Conservation (phyloP, 495 filamentous ascomycete species). For the Penicillium nucicola region DNA sequence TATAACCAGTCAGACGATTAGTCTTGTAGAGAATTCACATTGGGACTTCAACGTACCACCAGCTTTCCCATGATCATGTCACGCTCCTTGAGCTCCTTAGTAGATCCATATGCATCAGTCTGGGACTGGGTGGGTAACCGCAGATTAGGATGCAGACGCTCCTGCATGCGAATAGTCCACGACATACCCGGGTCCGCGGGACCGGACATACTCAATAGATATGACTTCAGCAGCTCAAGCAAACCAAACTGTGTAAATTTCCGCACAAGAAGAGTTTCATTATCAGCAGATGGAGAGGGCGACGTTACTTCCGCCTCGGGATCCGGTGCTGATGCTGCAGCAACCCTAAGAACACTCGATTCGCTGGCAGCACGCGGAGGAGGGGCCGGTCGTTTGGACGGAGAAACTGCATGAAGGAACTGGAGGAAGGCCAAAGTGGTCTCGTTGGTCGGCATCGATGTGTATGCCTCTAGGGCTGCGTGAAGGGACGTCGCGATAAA, state of each 20-base stretch:
- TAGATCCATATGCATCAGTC: slow-evolving; percentile 57
- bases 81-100: slow-evolving; percentile 59
- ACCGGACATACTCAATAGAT: slow-evolving; percentile 55
- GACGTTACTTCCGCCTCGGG: slow-evolving; percentile 67
- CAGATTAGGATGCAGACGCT: slow-evolving; percentile 59
- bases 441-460: slow-evolving; percentile 52
- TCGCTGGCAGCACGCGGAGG: slow-evolving; percentile 66
- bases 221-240: slow-evolving; percentile 80
- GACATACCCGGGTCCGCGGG: slow-evolving; percentile 64
- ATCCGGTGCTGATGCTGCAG: slow-evolving; percentile 64
- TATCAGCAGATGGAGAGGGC: slow-evolving; percentile 48
- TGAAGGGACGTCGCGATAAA: slow-evolving; percentile 89
- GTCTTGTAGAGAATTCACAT: background rate
- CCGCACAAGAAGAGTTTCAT: slow-evolving; percentile 57
- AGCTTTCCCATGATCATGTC: slow-evolving; percentile 76
- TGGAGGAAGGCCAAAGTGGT: slow-evolving; percentile 72
- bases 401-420: slow-evolving; percentile 70
- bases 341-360: slow-evolving; percentile 29
- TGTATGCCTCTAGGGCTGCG: slow-evolving; percentile 68
- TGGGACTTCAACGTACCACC: slow-evolving; percentile 50
- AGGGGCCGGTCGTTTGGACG: slow-evolving; percentile 68
- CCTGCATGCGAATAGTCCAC: slow-evolving; percentile 72
- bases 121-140: slow-evolving; percentile 48
- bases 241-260: slow-evolving; percentile 82
- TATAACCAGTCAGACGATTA: slow-evolving; percentile 3